Evolutionary conservation across 345 rosid genomes (phyloP), one percentile per base, ranked within the genome.

Genomic region (Conringia planisiliqua): DNA sequence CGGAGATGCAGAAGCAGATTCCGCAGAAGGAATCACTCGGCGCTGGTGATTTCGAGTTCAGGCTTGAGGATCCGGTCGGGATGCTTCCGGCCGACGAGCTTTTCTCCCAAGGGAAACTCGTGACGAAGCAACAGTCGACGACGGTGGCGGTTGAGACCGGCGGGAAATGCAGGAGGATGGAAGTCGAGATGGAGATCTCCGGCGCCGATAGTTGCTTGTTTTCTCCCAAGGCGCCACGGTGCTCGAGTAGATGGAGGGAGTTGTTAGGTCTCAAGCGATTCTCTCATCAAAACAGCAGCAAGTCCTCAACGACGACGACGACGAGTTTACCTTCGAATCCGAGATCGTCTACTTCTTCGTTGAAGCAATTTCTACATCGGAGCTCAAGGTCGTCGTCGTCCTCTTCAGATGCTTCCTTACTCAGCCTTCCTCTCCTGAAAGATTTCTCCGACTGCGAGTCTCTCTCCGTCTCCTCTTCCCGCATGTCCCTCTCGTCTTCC

Each of bases 221-320:
- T 56, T 89, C 97, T 2, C 96, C 94, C 0, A 91, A 91, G 46
- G 96, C 97, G 3, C 97, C 96, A 1, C 60, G 94, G 66, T 91
- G 97, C 60, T 92, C 99, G 1, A 85, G 98, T 73, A 84, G 98
- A n/a, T 94, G 96, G 98, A 90, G 76, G 80, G 97, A 90, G 73
- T 70, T 95, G n/a, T 68, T 95, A 67, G 93, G 99, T 4, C 80
- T 95, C 2, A 95, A 85, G 64, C 86, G 81, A 74, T 81, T 85
- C 18, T 83, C 85, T 63, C 92, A 85, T 22, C 24, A 22, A 22
- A 22, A 22, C 7, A 84, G 44, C 50, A 71, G 14, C 56, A 65
- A 47, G 7, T 0, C 70, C 11, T 18, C 79, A 3, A 75, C 81
- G 56, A 38, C 80, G 16, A 62, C 83, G 32, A 11, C 82, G 7